Conservation (phyloP, 495 filamentous ascomycete species). For the Xylona heveae region DNA sequence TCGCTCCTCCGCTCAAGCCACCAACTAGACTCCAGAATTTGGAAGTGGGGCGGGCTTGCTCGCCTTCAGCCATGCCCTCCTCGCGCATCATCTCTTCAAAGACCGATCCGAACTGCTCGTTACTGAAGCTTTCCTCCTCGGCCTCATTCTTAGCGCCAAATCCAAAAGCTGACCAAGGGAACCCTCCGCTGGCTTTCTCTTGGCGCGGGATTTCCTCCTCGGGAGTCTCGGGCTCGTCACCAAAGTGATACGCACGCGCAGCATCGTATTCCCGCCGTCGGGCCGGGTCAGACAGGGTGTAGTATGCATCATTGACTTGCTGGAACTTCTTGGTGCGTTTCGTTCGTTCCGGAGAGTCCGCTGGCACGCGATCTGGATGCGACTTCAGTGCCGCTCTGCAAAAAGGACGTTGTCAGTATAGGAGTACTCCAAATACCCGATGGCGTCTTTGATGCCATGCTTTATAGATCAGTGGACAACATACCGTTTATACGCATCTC, state of each 20-base stretch:
- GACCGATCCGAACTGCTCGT: constrained; percentile 68
- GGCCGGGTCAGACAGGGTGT: constrained; percentile 61
- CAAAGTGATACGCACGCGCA: constrained; percentile 30
- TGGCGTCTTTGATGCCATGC: no score
- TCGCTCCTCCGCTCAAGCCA: constrained; percentile 65
- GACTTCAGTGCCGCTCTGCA: constrained; percentile 73
- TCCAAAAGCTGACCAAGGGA: constrained; percentile 35
- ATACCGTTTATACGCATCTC: constrained; percentile 85
- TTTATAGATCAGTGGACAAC: constrained; percentile 3
- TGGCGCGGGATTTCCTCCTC: constrained; percentile 35
- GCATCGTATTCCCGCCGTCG: constrained; percentile 82
- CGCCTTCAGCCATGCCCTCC: constrained; percentile 57
- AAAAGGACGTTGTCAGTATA: constrained; percentile 3
- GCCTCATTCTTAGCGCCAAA: constrained; percentile 23
- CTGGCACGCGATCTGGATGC: constrained; percentile 80
- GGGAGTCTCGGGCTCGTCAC: constrained; percentile 24
- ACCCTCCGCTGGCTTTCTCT: background rate
- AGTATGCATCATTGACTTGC: constrained; percentile 94
- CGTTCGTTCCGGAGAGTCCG: constrained; percentile 66
- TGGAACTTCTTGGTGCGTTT: constrained; percentile 79
- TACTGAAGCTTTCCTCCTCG: constrained; percentile 33
- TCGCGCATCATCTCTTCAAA: constrained; percentile 98
- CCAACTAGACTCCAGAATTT: constrained; percentile 78
- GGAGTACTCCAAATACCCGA: background rate
- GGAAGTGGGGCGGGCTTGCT: constrained; percentile 30